Base-by-base conservation (phyloP, 2,329 filamentous ascomycete species). In the Penicillium sp. region DNA sequence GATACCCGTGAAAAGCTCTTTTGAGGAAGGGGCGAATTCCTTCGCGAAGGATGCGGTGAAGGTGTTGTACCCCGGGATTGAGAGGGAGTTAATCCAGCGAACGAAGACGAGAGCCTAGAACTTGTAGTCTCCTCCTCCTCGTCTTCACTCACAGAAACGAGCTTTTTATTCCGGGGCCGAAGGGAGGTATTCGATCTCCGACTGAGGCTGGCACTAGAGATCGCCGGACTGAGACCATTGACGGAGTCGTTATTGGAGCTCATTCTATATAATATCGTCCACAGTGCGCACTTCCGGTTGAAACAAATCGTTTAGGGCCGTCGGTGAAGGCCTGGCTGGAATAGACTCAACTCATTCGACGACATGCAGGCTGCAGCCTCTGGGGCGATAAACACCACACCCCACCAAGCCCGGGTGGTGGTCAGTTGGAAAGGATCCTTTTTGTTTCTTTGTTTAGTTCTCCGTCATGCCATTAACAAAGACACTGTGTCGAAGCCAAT, bases 131-230 rank as follows among this genome's bases (percentile, higher is more conserved):
- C 63, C 38, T 66, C 68, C 26, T 67, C 65, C 46, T 68, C 68
- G 46, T 72, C 73, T 58, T 76, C 72, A 60, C 68, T 65, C 46
- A 74, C 71, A 21, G 75, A 76, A 56, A 77, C 71, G 52, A 77
- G 63, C 43, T 75, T 73, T 56, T 74, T 67, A 59, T 72, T 74
- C 47, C 75, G 75, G 56, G 76, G 72, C 61, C 76, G 73, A 53
- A 78, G 64, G 35, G 73, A 72, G 23, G 73, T 74, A 61, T 65
- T 66, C 28, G 70, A 68, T 59, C 65, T 64, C 58, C 59, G 68
- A 55, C 60, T 65, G 35, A 67, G 66, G 61, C 65, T 69, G 53
- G 67, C 66, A 60, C 64, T 68, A 42, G 64, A 64, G 56, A 66
- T 64, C 60, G 67, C 67, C 57, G 70, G 68, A 64, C 68, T 66